phyloP scores from a whole-genome alignment of 495 filamentous ascomycete species.

The Coniosporium apollinis region DNA sequence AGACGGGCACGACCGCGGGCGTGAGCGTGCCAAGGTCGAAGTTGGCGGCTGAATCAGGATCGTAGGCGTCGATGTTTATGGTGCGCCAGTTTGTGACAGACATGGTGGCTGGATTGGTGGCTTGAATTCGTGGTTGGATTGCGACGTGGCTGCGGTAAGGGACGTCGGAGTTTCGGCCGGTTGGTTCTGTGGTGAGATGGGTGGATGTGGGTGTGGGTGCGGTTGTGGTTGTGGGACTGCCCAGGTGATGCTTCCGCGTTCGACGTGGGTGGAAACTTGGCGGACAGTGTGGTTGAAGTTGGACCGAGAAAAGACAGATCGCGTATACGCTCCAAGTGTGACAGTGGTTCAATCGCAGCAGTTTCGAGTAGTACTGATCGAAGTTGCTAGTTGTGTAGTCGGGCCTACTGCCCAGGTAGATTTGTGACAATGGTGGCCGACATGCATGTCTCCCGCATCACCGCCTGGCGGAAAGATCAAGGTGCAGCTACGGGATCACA shows the following conservation, averaged over 20 bases:
- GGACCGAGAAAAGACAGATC: too few relatives aligned
- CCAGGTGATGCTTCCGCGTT: neutral
- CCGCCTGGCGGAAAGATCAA: too few relatives aligned
- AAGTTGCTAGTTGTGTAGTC: too few relatives aligned
- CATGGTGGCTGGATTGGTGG: constrained; percentile 29
- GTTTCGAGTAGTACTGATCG: too few relatives aligned
- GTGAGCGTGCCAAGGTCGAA: constrained; percentile 70
- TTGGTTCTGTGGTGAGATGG: neutral
- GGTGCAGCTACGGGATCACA: too few relatives aligned
- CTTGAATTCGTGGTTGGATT: neutral
- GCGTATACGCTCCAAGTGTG: too few relatives aligned
- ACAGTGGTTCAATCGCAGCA: too few relatives aligned
- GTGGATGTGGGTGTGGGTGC: neutral
- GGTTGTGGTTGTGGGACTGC: neutral
- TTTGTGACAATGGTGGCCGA: too few relatives aligned
- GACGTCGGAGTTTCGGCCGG: neutral
- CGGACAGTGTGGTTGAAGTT: neutral
- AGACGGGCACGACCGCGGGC: constrained; percentile 47
- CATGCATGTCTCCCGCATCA: too few relatives aligned
- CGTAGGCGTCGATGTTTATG: constrained; percentile 80
- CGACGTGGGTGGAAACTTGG: neutral
- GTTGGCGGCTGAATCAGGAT: constrained; percentile 74
- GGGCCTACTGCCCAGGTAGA: too few relatives aligned
- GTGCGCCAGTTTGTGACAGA: constrained; percentile 64
- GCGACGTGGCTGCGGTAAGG: neutral